These are phyloP conservation scores for Tilletia indica DNA, from an alignment of 1,284 basidiomycete genomes.

Conservation along the genomic window DNA sequence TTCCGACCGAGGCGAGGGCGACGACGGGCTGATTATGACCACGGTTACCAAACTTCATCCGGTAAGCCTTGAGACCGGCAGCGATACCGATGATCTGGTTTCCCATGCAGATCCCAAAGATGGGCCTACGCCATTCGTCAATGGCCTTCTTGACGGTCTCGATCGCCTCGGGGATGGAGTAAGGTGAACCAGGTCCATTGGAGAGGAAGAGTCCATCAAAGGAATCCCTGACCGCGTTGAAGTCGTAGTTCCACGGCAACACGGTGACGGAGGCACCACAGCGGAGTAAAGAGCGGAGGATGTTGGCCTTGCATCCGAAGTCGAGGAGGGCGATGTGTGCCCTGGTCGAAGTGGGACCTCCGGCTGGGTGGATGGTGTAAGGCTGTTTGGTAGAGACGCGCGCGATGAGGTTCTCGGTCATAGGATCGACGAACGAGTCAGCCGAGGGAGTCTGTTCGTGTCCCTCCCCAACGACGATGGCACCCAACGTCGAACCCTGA, in stretches of 20 bases:
- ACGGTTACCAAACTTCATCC: constrained; percentile 96
- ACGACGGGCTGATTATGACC: constrained; percentile 99
- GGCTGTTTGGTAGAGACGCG: constrained; percentile 83
- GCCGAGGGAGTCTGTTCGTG: constrained; percentile 66
- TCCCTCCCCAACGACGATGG: constrained; percentile 74
- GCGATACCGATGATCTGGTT: constrained; percentile 83
- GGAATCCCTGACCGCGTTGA: constrained; percentile 80
- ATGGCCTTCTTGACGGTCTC: constrained; percentile 75
- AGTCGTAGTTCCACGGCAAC: constrained; percentile 94
- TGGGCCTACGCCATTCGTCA: constrained; percentile 80
- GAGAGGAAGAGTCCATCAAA: constrained; percentile 94
- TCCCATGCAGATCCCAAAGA: constrained; percentile 98
- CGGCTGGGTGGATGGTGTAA: constrained; percentile 81
- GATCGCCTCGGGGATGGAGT: constrained; percentile 80
- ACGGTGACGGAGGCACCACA: constrained; percentile 90
- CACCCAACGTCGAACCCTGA: constrained; percentile 93
- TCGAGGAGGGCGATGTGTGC: constrained; percentile 92
- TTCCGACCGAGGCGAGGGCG: constrained; percentile 79
- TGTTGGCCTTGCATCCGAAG: constrained; percentile 97
- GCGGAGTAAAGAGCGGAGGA: constrained; percentile 84
- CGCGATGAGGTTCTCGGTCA: constrained; percentile 85
- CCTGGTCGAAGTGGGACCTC: constrained; percentile 60
- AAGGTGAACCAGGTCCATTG: constrained; percentile 93
- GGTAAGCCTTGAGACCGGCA: constrained; percentile 90
- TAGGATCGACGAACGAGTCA: constrained; percentile 81